These are phyloP conservation scores for Gaultheria prostrata DNA, from an alignment of 148 eudicot genomes.

Conservation along the genomic window DNA sequence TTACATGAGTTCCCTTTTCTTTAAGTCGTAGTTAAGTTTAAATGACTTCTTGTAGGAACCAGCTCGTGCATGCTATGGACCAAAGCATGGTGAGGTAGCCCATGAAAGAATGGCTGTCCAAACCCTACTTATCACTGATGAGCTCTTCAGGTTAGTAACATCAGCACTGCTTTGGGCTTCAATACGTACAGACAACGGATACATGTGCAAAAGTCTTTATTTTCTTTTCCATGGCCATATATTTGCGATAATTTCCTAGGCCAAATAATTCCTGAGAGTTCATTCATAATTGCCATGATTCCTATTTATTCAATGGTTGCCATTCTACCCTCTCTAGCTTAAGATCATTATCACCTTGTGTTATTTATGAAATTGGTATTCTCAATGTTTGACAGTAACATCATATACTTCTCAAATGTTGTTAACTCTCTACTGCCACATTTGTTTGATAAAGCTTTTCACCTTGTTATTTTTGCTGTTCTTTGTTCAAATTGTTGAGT, in stretches of 20 bases:
- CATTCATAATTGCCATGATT: neutral
- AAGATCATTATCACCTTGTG: neutral
- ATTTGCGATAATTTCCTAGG: neutral
- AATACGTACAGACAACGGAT: neutral
- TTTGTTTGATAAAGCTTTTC: neutral
- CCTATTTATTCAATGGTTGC: neutral
- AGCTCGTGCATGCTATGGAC: slow-evolving; percentile 96
- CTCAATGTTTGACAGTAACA: neutral
- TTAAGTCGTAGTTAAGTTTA: neutral
- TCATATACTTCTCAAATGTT: neutral
- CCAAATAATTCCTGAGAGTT: neutral
- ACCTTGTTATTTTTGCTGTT: neutral
- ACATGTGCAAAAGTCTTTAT: neutral
- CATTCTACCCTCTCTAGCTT: neutral
- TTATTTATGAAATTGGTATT: neutral
- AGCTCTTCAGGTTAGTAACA: slow-evolving; percentile 67
- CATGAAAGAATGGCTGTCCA: slow-evolving; percentile 96
- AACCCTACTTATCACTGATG: slow-evolving; percentile 91
- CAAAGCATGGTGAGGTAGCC: slow-evolving; percentile 96
- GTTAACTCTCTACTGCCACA: neutral
- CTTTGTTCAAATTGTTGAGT: neutral
- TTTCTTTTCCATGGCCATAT: neutral
- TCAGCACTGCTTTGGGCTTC: neutral
- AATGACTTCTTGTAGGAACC: slow-evolving; percentile 52
- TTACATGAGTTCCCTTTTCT: slow-evolving; percentile 1